Conservation (phyloP, 2,329 filamentous ascomycete species). For the Aspergillus sp. region DNA sequence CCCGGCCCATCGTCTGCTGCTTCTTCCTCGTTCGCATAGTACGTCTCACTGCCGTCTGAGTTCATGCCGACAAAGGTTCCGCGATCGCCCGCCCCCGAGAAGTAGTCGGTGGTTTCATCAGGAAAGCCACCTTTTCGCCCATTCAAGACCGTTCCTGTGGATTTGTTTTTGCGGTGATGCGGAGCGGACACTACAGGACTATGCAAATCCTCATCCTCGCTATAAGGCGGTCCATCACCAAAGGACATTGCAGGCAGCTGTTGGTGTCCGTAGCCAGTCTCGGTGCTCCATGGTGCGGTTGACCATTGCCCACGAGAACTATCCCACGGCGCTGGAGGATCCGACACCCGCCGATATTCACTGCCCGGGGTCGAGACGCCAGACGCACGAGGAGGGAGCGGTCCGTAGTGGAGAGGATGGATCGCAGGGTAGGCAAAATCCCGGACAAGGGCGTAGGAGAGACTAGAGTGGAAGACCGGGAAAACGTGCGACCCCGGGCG, state of each 20-base stretch:
- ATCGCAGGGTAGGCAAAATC: constrained; percentile 84
- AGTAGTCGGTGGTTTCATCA: constrained; percentile 32
- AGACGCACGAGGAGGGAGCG: constrained; percentile 63
- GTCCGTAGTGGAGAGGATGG: constrained; percentile 88
- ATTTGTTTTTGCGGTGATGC: constrained; percentile 78
- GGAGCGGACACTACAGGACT: constrained; percentile 78
- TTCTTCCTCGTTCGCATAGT: constrained; percentile 61
- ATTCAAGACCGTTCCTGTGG: constrained; percentile 32
- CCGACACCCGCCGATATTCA: constrained; percentile 71
- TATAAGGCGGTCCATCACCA: constrained; percentile 82
- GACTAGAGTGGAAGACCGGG: constrained; percentile 72
- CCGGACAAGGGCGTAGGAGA: constrained; percentile 80
- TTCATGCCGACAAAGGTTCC: constrained; percentile 59
- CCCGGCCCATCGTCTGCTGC: constrained; percentile 58
- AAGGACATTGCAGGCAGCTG: constrained; percentile 76
- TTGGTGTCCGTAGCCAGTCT: constrained; percentile 50
- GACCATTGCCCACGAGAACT: constrained; percentile 51
- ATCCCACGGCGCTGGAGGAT: constrained; percentile 65
- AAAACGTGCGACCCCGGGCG: constrained; percentile 74
- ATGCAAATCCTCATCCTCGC: constrained; percentile 89
- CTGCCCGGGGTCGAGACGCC: constrained; percentile 77
- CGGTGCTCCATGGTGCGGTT: constrained; percentile 38
- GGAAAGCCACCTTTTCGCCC: constrained; percentile 41
- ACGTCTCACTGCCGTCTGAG: constrained; percentile 63
- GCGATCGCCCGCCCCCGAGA: constrained; percentile 48